Percentiles rank a stretch among this genome's conserved stretches.
These are phyloP conservation scores for Tuber melanosporum DNA, from an alignment of 495 filamentous ascomycete species.

Conservation along the genomic window DNA sequence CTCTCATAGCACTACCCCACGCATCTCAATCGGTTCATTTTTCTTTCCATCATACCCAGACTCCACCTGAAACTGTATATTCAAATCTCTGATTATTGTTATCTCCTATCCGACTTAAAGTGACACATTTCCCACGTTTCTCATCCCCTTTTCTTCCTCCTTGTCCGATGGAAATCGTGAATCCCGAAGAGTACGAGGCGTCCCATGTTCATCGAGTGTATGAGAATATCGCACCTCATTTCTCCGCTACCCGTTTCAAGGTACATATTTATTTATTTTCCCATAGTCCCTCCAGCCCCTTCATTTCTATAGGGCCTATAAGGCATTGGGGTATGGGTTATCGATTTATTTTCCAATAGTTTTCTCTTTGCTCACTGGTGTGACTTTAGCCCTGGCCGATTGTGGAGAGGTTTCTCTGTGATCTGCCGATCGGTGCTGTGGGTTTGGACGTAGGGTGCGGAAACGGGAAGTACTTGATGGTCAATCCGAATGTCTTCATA, in stretches of 20 bases:
- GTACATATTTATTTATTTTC: conserved; percentile 43
- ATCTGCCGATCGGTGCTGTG: conserved; percentile 63
- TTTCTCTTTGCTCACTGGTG: conserved; percentile 21
- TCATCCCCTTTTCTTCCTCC: conserved; percentile 9
- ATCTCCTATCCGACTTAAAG: background rate
- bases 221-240: conserved; percentile 88
- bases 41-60: background rate
- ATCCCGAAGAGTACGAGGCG: conserved; percentile 60
- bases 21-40: background rate
- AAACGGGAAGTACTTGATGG: conserved; percentile 88
- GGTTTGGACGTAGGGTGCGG: conserved; percentile 91
- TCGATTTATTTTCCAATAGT: background rate
- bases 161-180: conserved; percentile 19
- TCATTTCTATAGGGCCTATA: conserved; percentile 2
- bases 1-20: background rate
- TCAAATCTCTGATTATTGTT: background rate
- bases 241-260: conserved; percentile 92
- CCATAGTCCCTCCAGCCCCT: conserved; percentile 15
- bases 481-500: conserved; percentile 73
- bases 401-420: conserved; percentile 68
- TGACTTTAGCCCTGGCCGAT: conserved; percentile 75
- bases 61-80: background rate
- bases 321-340: background rate
- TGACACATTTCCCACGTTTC: background rate
- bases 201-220: conserved; percentile 88